Base-by-base conservation (phyloP, 768 basidiomycete species). In the Suillus occidentalis region DNA sequence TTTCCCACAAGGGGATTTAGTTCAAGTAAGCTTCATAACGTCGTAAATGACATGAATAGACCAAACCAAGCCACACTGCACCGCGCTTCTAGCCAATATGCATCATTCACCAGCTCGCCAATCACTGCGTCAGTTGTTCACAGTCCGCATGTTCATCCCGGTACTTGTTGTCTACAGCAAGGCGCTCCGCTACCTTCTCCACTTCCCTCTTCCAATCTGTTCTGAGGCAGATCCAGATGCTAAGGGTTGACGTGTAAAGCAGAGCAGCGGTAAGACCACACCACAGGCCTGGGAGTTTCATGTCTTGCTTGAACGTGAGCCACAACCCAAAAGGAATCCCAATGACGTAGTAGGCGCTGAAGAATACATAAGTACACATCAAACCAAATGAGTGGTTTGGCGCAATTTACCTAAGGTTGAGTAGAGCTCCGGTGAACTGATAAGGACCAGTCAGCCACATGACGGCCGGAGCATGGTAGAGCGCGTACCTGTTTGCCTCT, bases 251-350 rank as follows among this genome's bases (percentile, higher is more conserved):
- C 61, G 80, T 82, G 70, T 88, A 90, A 12, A 89, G 76, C n/a
- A 91, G 42, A 14, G 75, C 73, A 14, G 88, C 72, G 0, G 89
- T 90, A n/a, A 96, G 79, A 20, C 95, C 95, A 59, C 89, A 81
- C 95, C 95, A 97, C 6, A 97, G 80, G 0, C 95, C 95, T 39
- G 83, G 81, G 31, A 97, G 80, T 2, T 83, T 84, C 75, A 88
- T 81, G 57, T 83, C 72, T 7, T 72, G 75, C 65, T 80, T 78
- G 79, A 95, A 94, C 1, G 91, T 83, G 10, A 96, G 84, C 79
- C 84, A 92, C 42, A 94, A 77, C 2, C 93, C 95, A 62, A 93
- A 80, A 0, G 94, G 94, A 63, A 95, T 88, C 39, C 92, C 92
- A 63, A 95, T 78, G 63, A 90, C 79, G 71, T 95, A 95, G 75